A percentile compares a stretch with the other conserved stretches of the same genome.
phyloP scores from a whole-genome alignment of 2,329 filamentous ascomycete genomes.

The Stemphylium beticola region DNA sequence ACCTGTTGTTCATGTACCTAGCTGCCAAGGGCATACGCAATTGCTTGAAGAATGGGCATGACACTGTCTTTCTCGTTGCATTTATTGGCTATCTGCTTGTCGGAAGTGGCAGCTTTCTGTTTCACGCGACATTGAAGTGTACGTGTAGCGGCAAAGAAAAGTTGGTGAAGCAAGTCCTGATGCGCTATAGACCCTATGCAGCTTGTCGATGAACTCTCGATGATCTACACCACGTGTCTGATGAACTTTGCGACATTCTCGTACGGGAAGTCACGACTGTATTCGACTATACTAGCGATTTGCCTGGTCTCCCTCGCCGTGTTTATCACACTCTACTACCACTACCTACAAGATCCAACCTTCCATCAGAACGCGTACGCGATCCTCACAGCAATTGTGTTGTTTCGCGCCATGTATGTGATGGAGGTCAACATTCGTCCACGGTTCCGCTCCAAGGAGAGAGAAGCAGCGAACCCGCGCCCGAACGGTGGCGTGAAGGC shows the following conservation, averaged over 20 bases:
- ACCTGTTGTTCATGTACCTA: conserved; percentile 79
- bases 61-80: conserved; percentile 73
- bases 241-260: conserved; percentile 77
- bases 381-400: conserved; percentile 70
- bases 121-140: conserved; percentile 70
- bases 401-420: conserved; percentile 76
- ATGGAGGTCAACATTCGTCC: conserved; percentile 74
- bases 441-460: conserved; percentile 54
- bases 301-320: conserved; percentile 59
- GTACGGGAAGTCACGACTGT: conserved; percentile 63
- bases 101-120: conserved; percentile 66
- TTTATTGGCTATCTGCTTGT: conserved; percentile 68
- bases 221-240: conserved; percentile 75
- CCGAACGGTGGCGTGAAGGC: conserved; percentile 35
- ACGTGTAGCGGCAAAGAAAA: conserved; percentile 31
- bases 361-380: conserved; percentile 86
- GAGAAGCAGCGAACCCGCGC: conserved; percentile 40
- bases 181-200: conserved; percentile 68
- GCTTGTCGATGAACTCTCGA: conserved; percentile 71
- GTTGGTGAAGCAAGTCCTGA: conserved; percentile 62
- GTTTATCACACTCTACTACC: conserved; percentile 81
- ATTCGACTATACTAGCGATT: conserved; percentile 63
- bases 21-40: conserved; percentile 76
- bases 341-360: conserved; percentile 78
- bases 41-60: conserved; percentile 75